Evolutionary conservation across 2,329 filamentous ascomycete genomes (phyloP), one percentile per base, ranked within the genome.

Genomic region (Aureobasidium leucospermi): DNA sequence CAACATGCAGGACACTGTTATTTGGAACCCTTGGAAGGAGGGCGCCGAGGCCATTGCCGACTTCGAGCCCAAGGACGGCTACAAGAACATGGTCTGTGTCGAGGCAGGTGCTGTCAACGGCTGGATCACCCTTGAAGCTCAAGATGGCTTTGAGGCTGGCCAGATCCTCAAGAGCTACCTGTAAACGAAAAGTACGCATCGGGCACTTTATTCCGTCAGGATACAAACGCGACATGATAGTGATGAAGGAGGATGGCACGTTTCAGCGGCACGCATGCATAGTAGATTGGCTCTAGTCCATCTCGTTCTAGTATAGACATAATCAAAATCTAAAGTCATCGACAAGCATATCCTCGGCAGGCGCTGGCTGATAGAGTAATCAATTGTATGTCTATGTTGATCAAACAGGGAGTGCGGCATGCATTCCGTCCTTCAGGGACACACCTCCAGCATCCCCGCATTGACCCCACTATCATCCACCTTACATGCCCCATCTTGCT

Each of bases 11-110:
- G 90, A 97, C 66, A 86, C 94, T 15, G 93, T 96, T 1, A 88
- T 97, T 32, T 99, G 94, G 94, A 99, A 99, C 75, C 94, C 94
- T 1, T 96, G 93, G 91, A 80, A 81, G 42, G 89, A 92, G 64
- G 96, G 95, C 78, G 85, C 89, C 1, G 83, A 85, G 67, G 81
- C 81, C 5, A 96, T 96, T 76, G 85, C 79, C 56, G 94, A 99
- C 74, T 96, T 97, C 71, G 83, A 82, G 61, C 94, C 94, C 52
- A 88, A 95, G 70, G 88, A 92, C 58, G 94, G 89, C 39, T 97
- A 87, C 79, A 90, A 90, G 79, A 84, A 90, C 61, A 96, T 97
- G 90, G 78, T 99, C 45, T 97, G 94, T 71, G 84, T 97, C 53
- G 94, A 99, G 79, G 89, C 93, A 2, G 94, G 94, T 11, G 82